A percentile compares a stretch with the other conserved stretches of the same genome.
Conservation (phyloP, 2,329 filamentous ascomycete genomes). For the Trichoderma koningiopsis region DNA sequence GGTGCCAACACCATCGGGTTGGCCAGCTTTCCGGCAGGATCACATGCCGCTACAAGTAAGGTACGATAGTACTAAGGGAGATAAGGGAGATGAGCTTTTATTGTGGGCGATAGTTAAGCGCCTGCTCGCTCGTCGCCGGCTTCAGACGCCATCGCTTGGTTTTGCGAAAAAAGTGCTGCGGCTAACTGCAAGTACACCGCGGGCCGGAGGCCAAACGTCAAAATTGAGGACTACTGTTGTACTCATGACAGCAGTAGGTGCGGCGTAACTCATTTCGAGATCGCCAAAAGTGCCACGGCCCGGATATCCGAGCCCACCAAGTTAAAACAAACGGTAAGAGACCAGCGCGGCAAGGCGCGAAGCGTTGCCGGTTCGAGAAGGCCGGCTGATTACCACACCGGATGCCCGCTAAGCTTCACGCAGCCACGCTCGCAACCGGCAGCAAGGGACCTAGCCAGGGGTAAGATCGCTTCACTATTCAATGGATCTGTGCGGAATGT, state of each 20-base stretch:
- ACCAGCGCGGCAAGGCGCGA: slow-evolving; percentile 8
- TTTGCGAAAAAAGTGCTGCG: background rate
- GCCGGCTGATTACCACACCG: background rate
- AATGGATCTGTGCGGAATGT: slow-evolving; percentile 13
- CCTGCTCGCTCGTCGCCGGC: background rate
- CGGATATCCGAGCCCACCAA: slow-evolving; percentile 15
- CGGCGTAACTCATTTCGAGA: background rate
- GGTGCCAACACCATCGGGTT: background rate
- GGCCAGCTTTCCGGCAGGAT: background rate
- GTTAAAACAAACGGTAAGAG: background rate
- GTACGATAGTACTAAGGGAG: background rate
- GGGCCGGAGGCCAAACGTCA: background rate
- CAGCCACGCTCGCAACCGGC: slow-evolving; percentile 21
- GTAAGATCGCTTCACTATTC: slow-evolving; percentile 7
- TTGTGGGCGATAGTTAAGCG: background rate
- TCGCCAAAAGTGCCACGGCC: slow-evolving; percentile 14
- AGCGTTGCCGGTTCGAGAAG: slow-evolving; percentile 20
- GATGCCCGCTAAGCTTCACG: slow-evolving; percentile 20
- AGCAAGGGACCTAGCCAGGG: slow-evolving; percentile 16
- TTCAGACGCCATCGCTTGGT: background rate
- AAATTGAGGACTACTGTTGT: background rate
- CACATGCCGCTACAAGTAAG: slow-evolving; percentile 1
- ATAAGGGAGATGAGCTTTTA: background rate
- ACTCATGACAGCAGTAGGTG: background rate
- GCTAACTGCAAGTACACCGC: background rate